These are phyloP conservation scores for Urochloa ruziziensis DNA, from an alignment of 176 grass and related monocot genomes.

Conservation along the genomic window DNA sequence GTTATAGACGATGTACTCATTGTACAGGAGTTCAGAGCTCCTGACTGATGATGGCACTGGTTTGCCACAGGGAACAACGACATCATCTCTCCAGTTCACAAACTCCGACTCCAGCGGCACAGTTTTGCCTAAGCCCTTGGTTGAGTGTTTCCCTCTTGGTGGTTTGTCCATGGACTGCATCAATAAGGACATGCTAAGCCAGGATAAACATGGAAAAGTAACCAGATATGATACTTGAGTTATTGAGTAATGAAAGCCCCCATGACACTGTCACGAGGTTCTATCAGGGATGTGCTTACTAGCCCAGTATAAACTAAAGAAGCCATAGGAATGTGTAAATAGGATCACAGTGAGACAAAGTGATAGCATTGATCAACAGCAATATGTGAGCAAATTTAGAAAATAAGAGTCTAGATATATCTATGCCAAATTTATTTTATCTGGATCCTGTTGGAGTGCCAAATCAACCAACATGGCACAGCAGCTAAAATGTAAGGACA, in stretches of 20 bases:
- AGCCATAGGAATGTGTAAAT: background rate
- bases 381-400: background rate
- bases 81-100: constrained; percentile 81
- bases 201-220: background rate
- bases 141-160: constrained; percentile 91
- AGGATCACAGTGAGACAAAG: background rate
- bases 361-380: background rate
- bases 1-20: constrained; percentile 93
- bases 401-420: background rate
- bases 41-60: constrained; percentile 62
- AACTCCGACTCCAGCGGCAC: constrained; percentile 75
- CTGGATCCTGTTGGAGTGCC: background rate
- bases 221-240: background rate
- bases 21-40: constrained; percentile 85
- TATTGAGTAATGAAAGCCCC: background rate
- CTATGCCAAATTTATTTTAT: background rate
- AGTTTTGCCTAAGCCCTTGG: constrained; percentile 89
- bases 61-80: constrained; percentile 83
- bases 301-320: background rate
- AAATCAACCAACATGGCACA: background rate
- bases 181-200: background rate
- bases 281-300: background rate
- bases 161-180: constrained; percentile 79
- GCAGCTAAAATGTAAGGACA: constrained; percentile 8
- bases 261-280: background rate